phyloP scores from a whole-genome alignment of 1,284 basidiomycete species.

The Ustilago shanxiensis region DNA sequence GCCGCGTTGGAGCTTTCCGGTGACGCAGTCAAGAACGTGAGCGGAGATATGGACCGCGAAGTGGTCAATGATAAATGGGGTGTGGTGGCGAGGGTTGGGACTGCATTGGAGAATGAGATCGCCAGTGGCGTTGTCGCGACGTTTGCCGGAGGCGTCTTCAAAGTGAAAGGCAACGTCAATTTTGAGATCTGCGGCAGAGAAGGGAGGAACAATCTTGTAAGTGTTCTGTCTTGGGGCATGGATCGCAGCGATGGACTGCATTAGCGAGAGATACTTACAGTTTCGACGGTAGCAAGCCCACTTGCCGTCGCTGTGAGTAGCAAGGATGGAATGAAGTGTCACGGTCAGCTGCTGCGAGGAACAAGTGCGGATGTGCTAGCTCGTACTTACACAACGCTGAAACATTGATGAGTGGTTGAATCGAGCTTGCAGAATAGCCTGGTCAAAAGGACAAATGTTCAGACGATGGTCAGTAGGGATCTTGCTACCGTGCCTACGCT shows the following conservation, averaged over 20 bases:
- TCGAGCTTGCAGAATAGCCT: conserved; percentile 40
- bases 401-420: conserved; percentile 48
- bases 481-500: neutral
- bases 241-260: too few species aligned
- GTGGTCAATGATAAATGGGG: conserved; percentile 15
- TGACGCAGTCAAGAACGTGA: conserved; percentile 23
- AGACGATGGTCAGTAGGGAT: neutral
- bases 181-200: conserved; percentile 26
- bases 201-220: neutral
- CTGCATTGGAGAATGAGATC: conserved; percentile 13
- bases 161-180: conserved; percentile 39
- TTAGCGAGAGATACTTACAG: conserved; percentile 9
- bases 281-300: conserved; percentile 57
- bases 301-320: conserved; percentile 33
- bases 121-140: conserved; percentile 14
- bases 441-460: neutral
- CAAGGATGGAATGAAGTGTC: neutral
- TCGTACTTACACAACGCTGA: conserved; percentile 33
- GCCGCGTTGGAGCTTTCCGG: conserved; percentile 25
- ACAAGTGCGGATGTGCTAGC: neutral
- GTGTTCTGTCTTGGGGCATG: neutral
- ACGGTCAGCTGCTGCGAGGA: neutral
- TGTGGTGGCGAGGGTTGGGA: neutral
- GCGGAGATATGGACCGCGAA: conserved; percentile 41
- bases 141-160: conserved; percentile 19